Base-by-base conservation (phyloP, 306 rosid species). In the Vigna angularis region DNA sequence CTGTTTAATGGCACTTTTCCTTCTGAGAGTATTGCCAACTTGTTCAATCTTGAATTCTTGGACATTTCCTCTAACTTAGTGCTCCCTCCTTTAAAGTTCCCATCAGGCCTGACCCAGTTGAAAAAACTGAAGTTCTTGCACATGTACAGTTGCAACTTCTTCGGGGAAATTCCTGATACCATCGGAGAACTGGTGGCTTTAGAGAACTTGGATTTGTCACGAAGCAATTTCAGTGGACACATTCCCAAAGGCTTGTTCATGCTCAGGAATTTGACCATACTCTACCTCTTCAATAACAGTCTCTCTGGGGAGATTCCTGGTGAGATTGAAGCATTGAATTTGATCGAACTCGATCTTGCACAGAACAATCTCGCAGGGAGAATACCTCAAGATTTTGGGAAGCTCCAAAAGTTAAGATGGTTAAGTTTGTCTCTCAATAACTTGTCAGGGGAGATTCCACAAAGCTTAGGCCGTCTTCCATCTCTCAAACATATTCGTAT, bases 381-480 rank as follows among this genome's bases (percentile, higher is more conserved):
- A 51, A 81, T 91, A 77, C 90, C 95, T 10, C 74, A 72, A 8
- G 91, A 71, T 68, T 86, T 89, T 55, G 92, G 92, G 14, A 87
- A 86, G 74, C 93, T 89, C 0, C 70, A 58, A 32, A 68, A 84
- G 9, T n/a, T 93, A 58, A 70, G 55, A 0, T 69, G 16, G 0
- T 64, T 91, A 80, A 40, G 58, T 81, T 82, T 91, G 80, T 78
- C 38, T 55, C 0, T 36, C 18, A 93, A 89, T 80, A 66, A 73
- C 3, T 71, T 93, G 56, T 78, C 86, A 40, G 97, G 95, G 24
- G 83, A 76, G 79, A 80, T 93, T 32, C 98, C 93, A 5, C 80
- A 82, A 20, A 69, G 83, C 69, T 61, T 93, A 44, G 94, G 89
- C 36, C 82, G 24, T 32, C 86, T 93, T 49, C 93, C 89, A 13